Percentiles rank a stretch among this genome's conserved stretches.
Evolutionary conservation across 2,329 filamentous ascomycete genomes (phyloP).

Genomic region (Cytospora leucostoma): DNA sequence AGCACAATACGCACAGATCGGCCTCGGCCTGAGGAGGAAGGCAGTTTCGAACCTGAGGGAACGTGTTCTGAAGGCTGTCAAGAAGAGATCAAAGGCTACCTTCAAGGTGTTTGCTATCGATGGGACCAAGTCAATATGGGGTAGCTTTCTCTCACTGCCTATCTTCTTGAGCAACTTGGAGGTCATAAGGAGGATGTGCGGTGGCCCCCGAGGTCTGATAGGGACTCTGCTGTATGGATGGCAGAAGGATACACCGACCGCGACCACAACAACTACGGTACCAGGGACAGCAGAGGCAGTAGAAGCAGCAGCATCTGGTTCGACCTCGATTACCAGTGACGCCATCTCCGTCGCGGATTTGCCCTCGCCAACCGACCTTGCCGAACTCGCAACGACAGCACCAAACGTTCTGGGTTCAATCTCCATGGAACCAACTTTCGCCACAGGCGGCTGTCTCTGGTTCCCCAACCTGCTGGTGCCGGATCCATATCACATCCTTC

Average conservation of each 20-base stretch:
- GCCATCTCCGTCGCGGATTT: not conserved
- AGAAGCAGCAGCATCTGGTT: not conserved
- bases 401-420: conserved; percentile 11
- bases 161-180: conserved; percentile 55
- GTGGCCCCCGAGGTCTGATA: conserved; percentile 42
- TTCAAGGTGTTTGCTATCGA: conserved; percentile 20
- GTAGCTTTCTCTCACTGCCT: conserved; percentile 44
- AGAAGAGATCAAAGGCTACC: conserved; percentile 22
- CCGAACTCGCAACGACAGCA: conserved; percentile 29
- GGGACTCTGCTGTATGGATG: conserved; percentile 36
- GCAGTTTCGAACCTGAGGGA: conserved; percentile 23
- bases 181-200: conserved; percentile 50
- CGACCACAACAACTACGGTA: conserved; percentile 6
- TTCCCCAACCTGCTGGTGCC: conserved; percentile 54
- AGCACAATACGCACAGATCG: conserved; percentile 38
- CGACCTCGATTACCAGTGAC: conserved; percentile 16
- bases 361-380: conserved; percentile 30
- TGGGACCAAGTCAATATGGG: conserved; percentile 33
- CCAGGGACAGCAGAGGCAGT: conserved; percentile 4
- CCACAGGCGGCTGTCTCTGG: conserved; percentile 56
- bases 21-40: conserved; percentile 30
- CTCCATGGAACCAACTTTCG: conserved; percentile 39
- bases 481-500: conserved; percentile 54
- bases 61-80: conserved; percentile 36
- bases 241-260: not conserved